Conservation (phyloP, 768 basidiomycete species). For the Phaeolepiota aurea region DNA sequence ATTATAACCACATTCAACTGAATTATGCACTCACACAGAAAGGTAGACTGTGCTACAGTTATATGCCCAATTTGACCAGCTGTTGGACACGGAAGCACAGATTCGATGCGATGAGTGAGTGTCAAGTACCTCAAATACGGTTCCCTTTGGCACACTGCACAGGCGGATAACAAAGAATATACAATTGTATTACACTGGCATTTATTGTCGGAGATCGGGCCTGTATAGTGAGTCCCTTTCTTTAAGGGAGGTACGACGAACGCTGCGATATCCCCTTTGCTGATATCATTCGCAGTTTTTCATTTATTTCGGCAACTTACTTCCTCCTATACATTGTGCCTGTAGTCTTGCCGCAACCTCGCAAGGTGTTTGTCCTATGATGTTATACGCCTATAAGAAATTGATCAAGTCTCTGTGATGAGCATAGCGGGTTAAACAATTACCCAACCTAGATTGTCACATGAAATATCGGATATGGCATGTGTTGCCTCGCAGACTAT, state of each 20-base stretch:
- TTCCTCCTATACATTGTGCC: conserved; percentile 6
- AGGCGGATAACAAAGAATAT: conserved; percentile 22
- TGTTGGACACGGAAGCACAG: not conserved
- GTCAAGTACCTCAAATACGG: conserved; percentile 6
- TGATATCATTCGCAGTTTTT: not conserved
- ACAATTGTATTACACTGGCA: conserved; percentile 24
- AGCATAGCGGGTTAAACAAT: not conserved
- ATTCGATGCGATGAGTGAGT: not conserved
- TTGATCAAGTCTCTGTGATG: not conserved
- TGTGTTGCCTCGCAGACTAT: conserved; percentile 2
- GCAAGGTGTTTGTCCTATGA: not conserved
- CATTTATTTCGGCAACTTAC: not conserved
- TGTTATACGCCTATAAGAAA: not conserved
- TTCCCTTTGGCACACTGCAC: conserved; percentile 18
- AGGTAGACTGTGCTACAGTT: not conserved
- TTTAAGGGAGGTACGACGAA: conserved; percentile 3
- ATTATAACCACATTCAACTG: not conserved
- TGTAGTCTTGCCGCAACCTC: conserved; percentile 11
- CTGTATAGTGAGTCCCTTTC: conserved; percentile 7
- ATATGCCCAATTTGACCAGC: conserved; percentile 7
- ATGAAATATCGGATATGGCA: not conserved
- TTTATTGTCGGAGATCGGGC: conserved; percentile 7
- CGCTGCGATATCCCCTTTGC: too few species aligned
- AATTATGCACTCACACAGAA: not conserved
- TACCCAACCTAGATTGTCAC: conserved; percentile 11